Evolutionary conservation across 2,329 filamentous ascomycete species (phyloP).

Genomic region (Talaromyces sp.): DNA sequence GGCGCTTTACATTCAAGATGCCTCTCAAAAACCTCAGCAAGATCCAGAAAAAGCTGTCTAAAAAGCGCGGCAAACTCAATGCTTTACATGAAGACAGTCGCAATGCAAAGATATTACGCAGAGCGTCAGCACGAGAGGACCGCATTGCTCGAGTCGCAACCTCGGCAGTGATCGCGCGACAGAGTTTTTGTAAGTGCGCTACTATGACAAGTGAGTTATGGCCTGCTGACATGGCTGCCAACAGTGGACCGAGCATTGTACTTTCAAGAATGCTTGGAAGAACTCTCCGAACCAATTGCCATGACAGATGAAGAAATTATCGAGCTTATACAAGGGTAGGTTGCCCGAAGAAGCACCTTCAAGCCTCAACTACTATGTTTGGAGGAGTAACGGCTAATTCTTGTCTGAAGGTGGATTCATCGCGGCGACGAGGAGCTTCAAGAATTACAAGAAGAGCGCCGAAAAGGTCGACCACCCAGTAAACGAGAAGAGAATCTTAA

Average conservation of each 20-base stretch:
- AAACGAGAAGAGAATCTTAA: conserved; percentile 73
- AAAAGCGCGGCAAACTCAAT: conserved; percentile 72
- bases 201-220: not conserved
- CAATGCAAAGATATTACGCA: conserved; percentile 75
- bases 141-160: conserved; percentile 69
- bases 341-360: not conserved
- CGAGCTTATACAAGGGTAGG: conserved; percentile 59
- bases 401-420: conserved; percentile 33
- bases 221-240: conserved; percentile 14
- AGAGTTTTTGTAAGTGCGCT: conserved; percentile 60
- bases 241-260: conserved; percentile 65
- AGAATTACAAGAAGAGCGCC: conserved; percentile 57
- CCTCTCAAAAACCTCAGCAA: conserved; percentile 68
- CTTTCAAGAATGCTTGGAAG: conserved; percentile 63
- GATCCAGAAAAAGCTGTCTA: conserved; percentile 81
- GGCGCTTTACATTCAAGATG: conserved; percentile 50
- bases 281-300: conserved; percentile 30
- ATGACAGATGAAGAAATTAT: conserved; percentile 38
- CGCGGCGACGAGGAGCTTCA: conserved; percentile 37
- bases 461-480: conserved; percentile 74
- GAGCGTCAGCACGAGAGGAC: conserved; percentile 75
- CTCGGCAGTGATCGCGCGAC: conserved; percentile 69
- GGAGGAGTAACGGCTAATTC: not conserved
- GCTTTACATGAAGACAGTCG: conserved; percentile 83
- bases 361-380: too few species aligned